These are phyloP conservation scores for Macrolepiota albuminosa DNA, from an alignment of 768 basidiomycete species.

Conservation along the genomic window DNA sequence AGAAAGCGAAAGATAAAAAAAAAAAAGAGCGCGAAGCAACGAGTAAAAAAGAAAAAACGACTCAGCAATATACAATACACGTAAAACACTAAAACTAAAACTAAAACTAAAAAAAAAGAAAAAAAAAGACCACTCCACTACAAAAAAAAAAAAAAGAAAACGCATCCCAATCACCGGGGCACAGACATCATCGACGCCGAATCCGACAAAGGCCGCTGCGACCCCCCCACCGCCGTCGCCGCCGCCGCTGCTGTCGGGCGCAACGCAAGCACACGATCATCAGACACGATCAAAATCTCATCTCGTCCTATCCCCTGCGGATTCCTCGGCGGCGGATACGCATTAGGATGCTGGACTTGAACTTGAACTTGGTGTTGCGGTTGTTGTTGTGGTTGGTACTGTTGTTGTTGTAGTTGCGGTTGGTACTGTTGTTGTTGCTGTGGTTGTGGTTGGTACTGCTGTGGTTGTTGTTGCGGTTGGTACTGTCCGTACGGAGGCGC, in stretches of 20 bases:
- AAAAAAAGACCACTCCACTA: background rate
- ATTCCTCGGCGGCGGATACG: conserved; percentile 33
- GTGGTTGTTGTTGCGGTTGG: background rate
- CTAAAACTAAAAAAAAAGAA: background rate
- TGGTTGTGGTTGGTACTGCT: too few species aligned
- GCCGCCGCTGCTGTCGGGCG: conserved; percentile 42
- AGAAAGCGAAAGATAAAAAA: too few species aligned
- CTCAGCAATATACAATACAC: too few species aligned
- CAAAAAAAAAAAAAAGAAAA: background rate
- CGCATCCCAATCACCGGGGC: conserved; percentile 24
- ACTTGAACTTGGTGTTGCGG: too few species aligned
- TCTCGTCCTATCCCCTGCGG: conserved; percentile 57
- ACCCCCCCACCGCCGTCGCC: conserved; percentile 34
- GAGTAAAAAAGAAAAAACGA: too few species aligned
- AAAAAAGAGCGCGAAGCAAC: too few species aligned
- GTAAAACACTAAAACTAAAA: background rate
- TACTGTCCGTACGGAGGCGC: conserved; percentile 25
- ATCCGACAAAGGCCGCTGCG: conserved; percentile 37
- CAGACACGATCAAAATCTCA: conserved; percentile 88
- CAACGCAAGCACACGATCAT: conserved; percentile 77
- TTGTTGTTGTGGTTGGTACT: conserved; percentile 12
- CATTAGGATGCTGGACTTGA: conserved; percentile 27
- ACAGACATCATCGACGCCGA: conserved; percentile 40
- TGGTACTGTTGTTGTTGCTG: too few species aligned
- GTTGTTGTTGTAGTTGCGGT: too few species aligned